These are phyloP conservation scores for Ogataea methanolica DNA, from an alignment of 805 yeast species.

Conservation along the genomic window DNA sequence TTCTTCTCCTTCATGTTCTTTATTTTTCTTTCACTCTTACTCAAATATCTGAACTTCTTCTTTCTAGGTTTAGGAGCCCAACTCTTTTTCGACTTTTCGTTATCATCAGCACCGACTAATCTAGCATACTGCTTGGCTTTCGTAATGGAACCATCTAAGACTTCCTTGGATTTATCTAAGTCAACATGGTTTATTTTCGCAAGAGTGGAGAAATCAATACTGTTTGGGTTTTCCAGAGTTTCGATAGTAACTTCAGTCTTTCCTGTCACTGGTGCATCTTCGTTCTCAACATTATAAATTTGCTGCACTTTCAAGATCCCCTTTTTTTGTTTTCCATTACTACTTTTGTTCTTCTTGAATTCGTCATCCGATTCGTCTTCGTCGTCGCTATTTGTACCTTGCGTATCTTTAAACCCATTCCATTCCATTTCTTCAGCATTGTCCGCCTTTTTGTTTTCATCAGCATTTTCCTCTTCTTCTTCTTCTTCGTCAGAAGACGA, in stretches of 20 bases:
- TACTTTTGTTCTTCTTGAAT: neutral
- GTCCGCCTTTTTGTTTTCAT: conserved; percentile 13
- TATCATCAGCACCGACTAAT: conserved; percentile 48
- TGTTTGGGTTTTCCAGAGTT: conserved; percentile 43
- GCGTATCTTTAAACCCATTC: conserved; percentile 36
- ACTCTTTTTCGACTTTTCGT: conserved; percentile 23
- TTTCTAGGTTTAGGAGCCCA: conserved; percentile 37
- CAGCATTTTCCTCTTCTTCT: conserved; percentile 31
- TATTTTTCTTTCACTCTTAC: conserved; percentile 69
- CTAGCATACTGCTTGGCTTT: conserved; percentile 83
- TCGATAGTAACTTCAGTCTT: conserved; percentile 54
- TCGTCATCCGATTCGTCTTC: conserved; percentile 8
- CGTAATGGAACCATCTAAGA: conserved; percentile 67
- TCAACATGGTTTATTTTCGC: conserved; percentile 72
- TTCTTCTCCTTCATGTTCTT: conserved; percentile 43
- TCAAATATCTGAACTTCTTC: conserved; percentile 84
- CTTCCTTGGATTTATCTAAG: conserved; percentile 58
- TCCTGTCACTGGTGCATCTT: conserved; percentile 37
- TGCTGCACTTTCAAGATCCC: conserved; percentile 46
- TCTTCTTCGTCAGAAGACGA: conserved; percentile 11
- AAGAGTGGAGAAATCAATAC: conserved; percentile 31
- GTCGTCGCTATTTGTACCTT: conserved; percentile 11
- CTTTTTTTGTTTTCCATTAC: conserved; percentile 9
- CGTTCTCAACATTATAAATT: conserved; percentile 34
- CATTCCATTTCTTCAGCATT: conserved; percentile 29